Base-by-base conservation (phyloP, 805 yeast genomes). In the Kodamaea kaohsiungensis region DNA sequence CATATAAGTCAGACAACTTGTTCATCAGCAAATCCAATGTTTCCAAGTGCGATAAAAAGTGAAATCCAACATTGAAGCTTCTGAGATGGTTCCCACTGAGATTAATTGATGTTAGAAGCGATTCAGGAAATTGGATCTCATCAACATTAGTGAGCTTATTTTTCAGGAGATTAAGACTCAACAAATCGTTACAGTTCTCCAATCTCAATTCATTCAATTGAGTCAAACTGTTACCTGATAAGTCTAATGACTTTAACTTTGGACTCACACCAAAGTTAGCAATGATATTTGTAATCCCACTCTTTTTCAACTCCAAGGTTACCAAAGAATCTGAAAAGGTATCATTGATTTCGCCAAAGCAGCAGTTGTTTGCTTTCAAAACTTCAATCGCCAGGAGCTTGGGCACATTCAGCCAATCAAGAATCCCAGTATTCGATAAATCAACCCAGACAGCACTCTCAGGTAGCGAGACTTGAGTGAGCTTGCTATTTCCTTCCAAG, bases 1-100 rank as follows among this genome's bases (percentile, higher is more conserved):
- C 25, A 25, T 16, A 27, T 15, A 50, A 13, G 19, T 48, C 50
- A 12, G 33, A 10, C 18, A 54, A 27, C 9, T 43, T 19, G 35
- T 54, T 54, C 39, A 12, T 47, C 52, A 46, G 51, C 17, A 54
- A 30, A 16, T 50, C 48, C 46, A 54, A 54, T 9, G 25, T 22
- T 17, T 27, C 46, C 40, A 54, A 16, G 3, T 15, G 9, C 17
- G 17, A 33, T 18, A 17, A 15, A 13, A 16, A 48, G 43, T 48
- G 39, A 35, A 18, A 37, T 5, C 45, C 16, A 13, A 19, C 37
- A 7, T 18, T 30, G 19, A 35, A 50, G n/a, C 16, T 35, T 35
- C 15, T 35, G 6, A 54, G 37, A 13, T 25, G 15, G 19, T 54
- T 54, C 1, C 49, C 43, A 22, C 53, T 54, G 4, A 54, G 16